Conservation (phyloP, 495 filamentous ascomycete genomes). For the Podospora pseudoanserina region DNA sequence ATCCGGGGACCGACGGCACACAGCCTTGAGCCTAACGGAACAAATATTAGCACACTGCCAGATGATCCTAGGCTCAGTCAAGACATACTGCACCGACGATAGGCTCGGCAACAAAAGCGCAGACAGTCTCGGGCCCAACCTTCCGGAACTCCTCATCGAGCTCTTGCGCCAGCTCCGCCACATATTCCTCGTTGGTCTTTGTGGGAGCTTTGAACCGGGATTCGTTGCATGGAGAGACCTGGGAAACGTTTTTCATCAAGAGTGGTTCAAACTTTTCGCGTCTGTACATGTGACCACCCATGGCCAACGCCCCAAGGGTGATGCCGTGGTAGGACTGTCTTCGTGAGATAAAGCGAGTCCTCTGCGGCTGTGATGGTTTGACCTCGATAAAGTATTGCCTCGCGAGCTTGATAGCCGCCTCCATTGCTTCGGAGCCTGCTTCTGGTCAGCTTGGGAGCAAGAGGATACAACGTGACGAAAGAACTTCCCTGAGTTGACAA, state of each 20-base stretch:
- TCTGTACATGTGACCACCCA: slow-evolving; percentile 61
- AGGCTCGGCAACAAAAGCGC: slow-evolving; percentile 74
- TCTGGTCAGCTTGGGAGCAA: slow-evolving; percentile 33
- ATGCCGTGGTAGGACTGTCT: slow-evolving; percentile 72
- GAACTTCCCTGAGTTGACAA: slow-evolving; percentile 57
- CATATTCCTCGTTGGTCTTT: slow-evolving; percentile 41
- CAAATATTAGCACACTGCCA: background rate
- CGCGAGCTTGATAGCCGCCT: slow-evolving; percentile 57
- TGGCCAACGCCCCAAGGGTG: slow-evolving; percentile 62
- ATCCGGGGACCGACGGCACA: slow-evolving; percentile 62
- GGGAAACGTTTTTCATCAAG: slow-evolving; percentile 56
- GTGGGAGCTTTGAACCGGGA: slow-evolving; percentile 34
- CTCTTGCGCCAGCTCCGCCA: slow-evolving; percentile 57
- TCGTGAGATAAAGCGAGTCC: slow-evolving; percentile 61
- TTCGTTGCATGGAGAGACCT: slow-evolving; percentile 63
- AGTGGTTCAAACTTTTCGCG: slow-evolving; percentile 65
- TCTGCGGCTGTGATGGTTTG: slow-evolving; percentile 28
- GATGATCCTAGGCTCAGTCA: background rate
- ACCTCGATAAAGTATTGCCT: slow-evolving; percentile 64
- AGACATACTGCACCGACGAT: slow-evolving; percentile 50
- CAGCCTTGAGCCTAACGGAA: slow-evolving; percentile 54
- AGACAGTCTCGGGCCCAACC: slow-evolving; percentile 67
- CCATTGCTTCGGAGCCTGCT: slow-evolving; percentile 39
- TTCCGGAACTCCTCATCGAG: slow-evolving; percentile 71
- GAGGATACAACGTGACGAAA: slow-evolving; percentile 21